Conservation (phyloP, 164 flowering plant species). For the Vitis amurensis region DNA sequence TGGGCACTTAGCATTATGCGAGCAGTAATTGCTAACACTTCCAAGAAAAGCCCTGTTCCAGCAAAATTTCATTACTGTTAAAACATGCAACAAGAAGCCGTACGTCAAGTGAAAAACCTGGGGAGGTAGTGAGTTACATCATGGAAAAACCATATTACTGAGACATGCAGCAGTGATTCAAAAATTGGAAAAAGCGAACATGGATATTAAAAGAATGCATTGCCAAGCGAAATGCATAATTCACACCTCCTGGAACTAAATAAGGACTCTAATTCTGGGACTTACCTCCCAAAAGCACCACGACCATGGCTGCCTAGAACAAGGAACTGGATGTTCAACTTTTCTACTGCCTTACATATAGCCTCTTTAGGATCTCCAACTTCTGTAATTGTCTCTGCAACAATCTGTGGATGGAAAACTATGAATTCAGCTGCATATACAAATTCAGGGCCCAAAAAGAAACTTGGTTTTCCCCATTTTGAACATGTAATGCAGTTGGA, state of each 20-base stretch:
- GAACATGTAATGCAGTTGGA: background rate
- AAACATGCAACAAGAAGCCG: no score
- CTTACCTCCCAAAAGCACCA: constrained; percentile 55
- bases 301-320: constrained; percentile 59
- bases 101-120: no score
- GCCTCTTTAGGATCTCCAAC: constrained; percentile 60
- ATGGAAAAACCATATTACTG: no score
- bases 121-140: no score
- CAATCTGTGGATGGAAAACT: constrained; percentile 29
- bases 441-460: background rate
- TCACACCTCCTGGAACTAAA: no score
- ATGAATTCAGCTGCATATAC: background rate
- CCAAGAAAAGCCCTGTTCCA: constrained; percentile 40
- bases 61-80: background rate
- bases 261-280: background rate
- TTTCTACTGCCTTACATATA: constrained; percentile 62
- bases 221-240: no score
- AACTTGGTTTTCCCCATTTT: background rate
- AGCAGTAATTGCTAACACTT: constrained; percentile 47
- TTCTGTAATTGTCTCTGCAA: constrained; percentile 45
- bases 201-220: no score
- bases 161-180: no score
- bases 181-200: no score
- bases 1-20: constrained; percentile 44
- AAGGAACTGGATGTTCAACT: constrained; percentile 42